These are phyloP conservation scores for Phlegmacium glaucopus DNA, from an alignment of 768 basidiomycete species.

Conservation along the genomic window DNA sequence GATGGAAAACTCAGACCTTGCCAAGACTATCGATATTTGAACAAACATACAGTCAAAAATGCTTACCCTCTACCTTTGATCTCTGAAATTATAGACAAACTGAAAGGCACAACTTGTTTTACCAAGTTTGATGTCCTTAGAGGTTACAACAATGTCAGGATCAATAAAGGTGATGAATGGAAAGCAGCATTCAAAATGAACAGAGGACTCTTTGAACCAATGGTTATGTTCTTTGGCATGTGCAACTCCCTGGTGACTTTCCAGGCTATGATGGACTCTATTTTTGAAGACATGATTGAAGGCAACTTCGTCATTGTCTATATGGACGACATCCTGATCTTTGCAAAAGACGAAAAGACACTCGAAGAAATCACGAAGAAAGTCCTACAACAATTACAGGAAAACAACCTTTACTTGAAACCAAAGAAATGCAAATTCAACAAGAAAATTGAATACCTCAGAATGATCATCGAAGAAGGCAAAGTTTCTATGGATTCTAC, in stretches of 20 bases:
- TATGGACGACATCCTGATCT: conserved; percentile 29
- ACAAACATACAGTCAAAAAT: conserved; percentile 26
- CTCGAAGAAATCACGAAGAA: conserved; percentile 1
- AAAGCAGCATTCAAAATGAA: conserved; percentile 37
- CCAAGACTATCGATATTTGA: conserved; percentile 28
- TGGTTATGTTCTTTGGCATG: conserved; percentile 37
- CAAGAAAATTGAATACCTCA: conserved; percentile 31
- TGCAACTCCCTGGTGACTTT: conserved; percentile 34
- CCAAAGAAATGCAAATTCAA: conserved; percentile 38
- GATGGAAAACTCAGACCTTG: conserved; percentile 15
- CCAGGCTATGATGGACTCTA: conserved; percentile 29
- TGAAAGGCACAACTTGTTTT: conserved; percentile 21
- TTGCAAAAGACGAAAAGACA: no score
- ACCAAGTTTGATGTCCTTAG: conserved; percentile 35
- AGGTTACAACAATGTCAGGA: conserved; percentile 30
- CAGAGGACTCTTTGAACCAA: conserved; percentile 14
- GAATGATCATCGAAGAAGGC: conserved; percentile 18
- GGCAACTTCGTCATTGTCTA: conserved; percentile 38
- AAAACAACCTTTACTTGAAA: conserved; percentile 32
- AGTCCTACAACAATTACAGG: conserved; percentile 19
- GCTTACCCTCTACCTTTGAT: conserved; percentile 31
- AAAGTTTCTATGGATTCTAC: conserved; percentile 28
- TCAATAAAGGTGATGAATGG: conserved; percentile 35
- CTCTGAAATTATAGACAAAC: conserved; percentile 18
- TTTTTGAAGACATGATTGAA: no score